Evolutionary conservation across 257 asterid genomes (phyloP).

Genomic region (Solanum lycopersicoides): DNA sequence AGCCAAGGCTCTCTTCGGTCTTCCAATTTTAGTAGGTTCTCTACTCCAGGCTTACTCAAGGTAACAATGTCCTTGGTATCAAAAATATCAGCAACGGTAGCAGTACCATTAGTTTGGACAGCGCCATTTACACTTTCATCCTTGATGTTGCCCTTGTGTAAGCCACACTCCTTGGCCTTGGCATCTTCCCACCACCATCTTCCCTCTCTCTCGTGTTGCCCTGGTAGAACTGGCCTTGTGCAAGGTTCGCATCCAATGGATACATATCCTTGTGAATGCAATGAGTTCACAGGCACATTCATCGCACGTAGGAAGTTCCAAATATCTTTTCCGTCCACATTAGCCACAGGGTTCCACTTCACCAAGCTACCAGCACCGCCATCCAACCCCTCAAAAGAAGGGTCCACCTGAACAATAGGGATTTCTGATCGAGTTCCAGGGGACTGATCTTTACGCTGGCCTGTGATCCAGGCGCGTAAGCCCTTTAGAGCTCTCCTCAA

Average conservation of each 20-base stretch:
- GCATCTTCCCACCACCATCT: constrained; percentile 99
- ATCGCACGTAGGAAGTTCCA: constrained; percentile 72
- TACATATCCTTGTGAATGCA: constrained; percentile 65
- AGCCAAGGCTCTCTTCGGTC: constrained; percentile 69
- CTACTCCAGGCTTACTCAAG: constrained; percentile 68
- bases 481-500: constrained; percentile 76
- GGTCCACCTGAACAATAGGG: constrained; percentile 76
- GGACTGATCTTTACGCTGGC: constrained; percentile 86
- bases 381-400: constrained; percentile 71
- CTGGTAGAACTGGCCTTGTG: constrained; percentile 74
- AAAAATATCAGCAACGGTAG: constrained; percentile 36
- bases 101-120: constrained; percentile 25
- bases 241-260: constrained; percentile 92
- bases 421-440: constrained; percentile 88
- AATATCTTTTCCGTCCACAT: constrained; percentile 48
- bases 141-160: constrained; percentile 79
- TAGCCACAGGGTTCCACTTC: constrained; percentile 87
- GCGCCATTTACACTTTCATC: constrained; percentile 33
- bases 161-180: constrained; percentile 85
- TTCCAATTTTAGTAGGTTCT: constrained; percentile 58
- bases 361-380: constrained; percentile 78
- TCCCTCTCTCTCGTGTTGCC: constrained; percentile 92
- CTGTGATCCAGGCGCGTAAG: constrained; percentile 81
- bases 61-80: constrained; percentile 25
- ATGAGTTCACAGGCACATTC: constrained; percentile 67